Evolutionary conservation across 305 asterid species (phyloP), one percentile per base, ranked within the genome.

Genomic region (Rubia tinctorum): DNA sequence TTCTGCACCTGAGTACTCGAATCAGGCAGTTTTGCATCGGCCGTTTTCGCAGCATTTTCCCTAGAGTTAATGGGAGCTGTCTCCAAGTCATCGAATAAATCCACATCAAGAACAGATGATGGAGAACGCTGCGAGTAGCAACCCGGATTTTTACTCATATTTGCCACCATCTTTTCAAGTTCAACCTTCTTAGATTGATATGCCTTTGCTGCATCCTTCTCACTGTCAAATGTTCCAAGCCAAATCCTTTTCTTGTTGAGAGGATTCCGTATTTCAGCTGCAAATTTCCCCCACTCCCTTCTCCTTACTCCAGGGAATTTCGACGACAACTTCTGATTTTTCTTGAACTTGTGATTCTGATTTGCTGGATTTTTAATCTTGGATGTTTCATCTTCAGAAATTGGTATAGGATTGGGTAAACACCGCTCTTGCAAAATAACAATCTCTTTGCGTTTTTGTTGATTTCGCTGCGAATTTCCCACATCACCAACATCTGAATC

Each of bases 211-310:
- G 86, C 86, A 14, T 53, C 83, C 69, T 76, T 73, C 25, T 73
- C 81, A 59, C 34, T 79, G 12, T 61, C 80, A 76, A 45, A 82
- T 69, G 86, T 82, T 17, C 86, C 86, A n/a, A 82, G 72, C 86
- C 86, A 82, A 42, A 76, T 8, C 71, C 83, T 79, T 71, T 71
- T 74, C 39, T 76, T 71, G 14, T 40, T 56, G 8, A 66, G 7
- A 3, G 86, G 86, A 47, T 82, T 64, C 45, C 83, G 71, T 47
- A 82, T 82, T 74, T 82, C 86, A 59, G 83, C 86, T 12, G 86
- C 86, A 56, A 39, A 82, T 55, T 76, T 82, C 10, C 86, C 83
- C 83, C 83, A 79, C 22, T 71, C 77, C 76, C 83, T 76, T 74
- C 47, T 79, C 76, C 86, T 73, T 61, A 82, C 83, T 5, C 86